Base-by-base conservation (phyloP, 345 rosid species). In the Moricandia moricandioides region DNA sequence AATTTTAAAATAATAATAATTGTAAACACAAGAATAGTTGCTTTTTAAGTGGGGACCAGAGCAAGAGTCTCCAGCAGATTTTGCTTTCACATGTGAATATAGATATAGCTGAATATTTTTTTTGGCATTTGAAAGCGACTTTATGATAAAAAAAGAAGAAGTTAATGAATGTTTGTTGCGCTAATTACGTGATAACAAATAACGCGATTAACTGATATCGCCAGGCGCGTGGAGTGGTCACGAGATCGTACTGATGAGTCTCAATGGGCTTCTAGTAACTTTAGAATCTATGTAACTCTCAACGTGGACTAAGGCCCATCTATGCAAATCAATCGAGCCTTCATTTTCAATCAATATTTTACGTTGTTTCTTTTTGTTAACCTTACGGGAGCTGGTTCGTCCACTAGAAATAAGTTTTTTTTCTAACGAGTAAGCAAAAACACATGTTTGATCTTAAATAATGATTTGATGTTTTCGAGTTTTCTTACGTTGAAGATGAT, bases 21-120 rank as follows among this genome's bases (percentile, higher is more conserved):
- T 30, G 13, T 61, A 8, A 33, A 43, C 59, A 8, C 37, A 13
- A 45, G 72, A 67, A 45, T 67, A 49, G 61, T 74, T 66, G 78
- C 67, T 30, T 57, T 60, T 45, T 10, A 58, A 31, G 6, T 45
- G 61, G 67, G 62, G 79, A 33, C 43, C 73, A 49, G 3, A 24
- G 11, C n/a, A 59, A 51, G 60, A 49, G 73, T 67, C 40, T 59
- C 8, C 6, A 14, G 17, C 59, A 58, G 40, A 2, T 60, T 62
- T 34, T 58, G 62, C 26, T 60, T 67, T 68, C 79, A 68, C 69
- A 75, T 73, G 39, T 58, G 67, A 67, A 13, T 39, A 27, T 39
- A 27, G 5, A 29, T 29, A 1, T 58, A 65, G 65, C 54, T 67
- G 72, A 67, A 59, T 8, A 49, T 47, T 47, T 43, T 43, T 55